A percentile compares a stretch with the other conserved stretches of the same genome.
Conservation (phyloP, 306 rosid genomes). For the Coriaria nepalensis region DNA sequence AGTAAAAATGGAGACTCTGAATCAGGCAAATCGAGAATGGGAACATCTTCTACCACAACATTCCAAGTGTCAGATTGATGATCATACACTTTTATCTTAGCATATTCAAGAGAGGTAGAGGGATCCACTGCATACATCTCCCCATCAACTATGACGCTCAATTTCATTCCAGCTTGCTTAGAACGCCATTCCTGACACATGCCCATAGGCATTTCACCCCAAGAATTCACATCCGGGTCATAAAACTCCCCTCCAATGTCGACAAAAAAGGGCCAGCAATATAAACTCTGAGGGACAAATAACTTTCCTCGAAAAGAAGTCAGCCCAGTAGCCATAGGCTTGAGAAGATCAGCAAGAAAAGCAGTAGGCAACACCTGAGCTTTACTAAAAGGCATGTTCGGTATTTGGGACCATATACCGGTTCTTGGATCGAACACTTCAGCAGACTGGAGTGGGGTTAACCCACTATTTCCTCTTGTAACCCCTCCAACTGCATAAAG, state of each 20-base stretch:
- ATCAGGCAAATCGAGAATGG: conserved; percentile 61
- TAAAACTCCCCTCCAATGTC: conserved; percentile 92
- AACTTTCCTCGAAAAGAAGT: conserved; percentile 77
- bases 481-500: conserved; percentile 96
- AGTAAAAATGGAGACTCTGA: conserved; percentile 87
- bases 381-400: conserved; percentile 89
- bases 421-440: conserved; percentile 77
- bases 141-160: conserved; percentile 74
- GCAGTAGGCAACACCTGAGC: conserved; percentile 66
- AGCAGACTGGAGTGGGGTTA: conserved; percentile 84
- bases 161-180: conserved; percentile 73
- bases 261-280: conserved; percentile 92
- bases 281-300: conserved; percentile 80
- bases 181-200: conserved; percentile 99
- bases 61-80: conserved; percentile 75
- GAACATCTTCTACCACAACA: conserved; percentile 67
- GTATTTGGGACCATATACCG: conserved; percentile 54
- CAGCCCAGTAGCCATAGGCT: conserved; percentile 86
- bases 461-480: conserved; percentile 66
- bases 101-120: conserved; percentile 56
- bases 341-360: conserved; percentile 74
- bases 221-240: conserved; percentile 69
- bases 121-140: conserved; percentile 90
- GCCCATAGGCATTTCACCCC: conserved; percentile 87
- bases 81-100: conserved; percentile 84